Evolutionary conservation across 2,329 filamentous ascomycete species (phyloP), one percentile per base, ranked within the genome.

Genomic region (Purpureocillium takamizusanense): DNA sequence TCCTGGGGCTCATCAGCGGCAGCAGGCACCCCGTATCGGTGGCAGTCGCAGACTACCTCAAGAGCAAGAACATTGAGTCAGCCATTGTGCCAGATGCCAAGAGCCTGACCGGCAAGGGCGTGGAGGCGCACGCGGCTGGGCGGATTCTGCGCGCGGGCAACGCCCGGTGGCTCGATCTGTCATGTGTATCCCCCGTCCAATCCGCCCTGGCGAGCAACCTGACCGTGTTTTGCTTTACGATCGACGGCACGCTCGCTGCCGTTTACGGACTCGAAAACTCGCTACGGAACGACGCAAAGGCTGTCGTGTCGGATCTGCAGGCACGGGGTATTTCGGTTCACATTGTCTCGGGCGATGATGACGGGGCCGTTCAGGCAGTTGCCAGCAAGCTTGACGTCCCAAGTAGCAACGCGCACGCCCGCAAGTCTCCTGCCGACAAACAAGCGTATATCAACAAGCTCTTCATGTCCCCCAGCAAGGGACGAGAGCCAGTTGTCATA

Each of bases 21-120:
- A 71, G 56, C 42, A 63, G 63, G 23, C 74, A 80, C 43, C 75
- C 74, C 1, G 66, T 78, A 11, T 73, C 75, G 0, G 47, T 56
- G 4, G 67, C 72, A 4, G 60, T 79, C 0, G 49, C 61, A 6
- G 42, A 46, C 2, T 54, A 72, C 36, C 58, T 78, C 7, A 53
- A 56, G 12, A 14, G 4, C 3, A 38, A 25, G 1, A 43, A 45
- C 0, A 11, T 51, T n/a, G 35, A 34, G 6, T 11, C 45, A 4
- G 34, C 42, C 1, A 8, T 31, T 4, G 49, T 69, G 0, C 16
- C 50, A 2, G 51, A 63, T 5, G 34, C 58, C 1, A 62, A 61
- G 17, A 58, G 57, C 1, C 32, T 73, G 2, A 54, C 67, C 2
- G 71, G 71, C 0, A 64, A 62, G 40, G 73, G 72, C 0, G 47